Percentiles rank a stretch among this genome's conserved stretches.
These are phyloP conservation scores for Cryphonectria japonica DNA, from an alignment of 2,329 filamentous ascomycete genomes.

Conservation along the genomic window DNA sequence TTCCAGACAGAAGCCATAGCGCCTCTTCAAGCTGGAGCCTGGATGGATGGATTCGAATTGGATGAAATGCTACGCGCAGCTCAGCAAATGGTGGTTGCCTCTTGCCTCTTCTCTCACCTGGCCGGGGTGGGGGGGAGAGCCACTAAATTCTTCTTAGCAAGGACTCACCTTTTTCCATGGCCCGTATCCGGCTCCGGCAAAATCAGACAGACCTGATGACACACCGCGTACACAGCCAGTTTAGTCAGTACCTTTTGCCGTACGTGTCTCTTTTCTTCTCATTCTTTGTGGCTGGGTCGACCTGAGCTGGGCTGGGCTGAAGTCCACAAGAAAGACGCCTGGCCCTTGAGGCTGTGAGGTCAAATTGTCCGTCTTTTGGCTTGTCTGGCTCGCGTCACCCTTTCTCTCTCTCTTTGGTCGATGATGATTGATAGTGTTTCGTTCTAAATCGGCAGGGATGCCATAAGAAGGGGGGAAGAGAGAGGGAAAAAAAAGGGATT, in stretches of 20 bases:
- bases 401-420: conserved; percentile 3
- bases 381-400: background rate
- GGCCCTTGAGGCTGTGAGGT: conserved; percentile 5
- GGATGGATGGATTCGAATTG: background rate
- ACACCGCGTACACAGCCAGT: background rate
- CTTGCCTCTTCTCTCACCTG: background rate
- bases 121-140: background rate
- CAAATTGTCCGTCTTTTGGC: background rate
- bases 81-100: background rate
- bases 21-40: background rate
- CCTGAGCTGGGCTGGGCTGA: background rate
- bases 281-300: background rate
- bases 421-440: conserved; percentile 3
- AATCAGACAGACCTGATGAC: background rate
- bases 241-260: background rate
- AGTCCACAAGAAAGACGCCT: background rate
- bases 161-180: background rate
- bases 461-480: background rate
- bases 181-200: conserved; percentile 12
- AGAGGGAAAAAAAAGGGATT: background rate
- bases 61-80: conserved; percentile 7
- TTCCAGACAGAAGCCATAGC: background rate
- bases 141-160: background rate
- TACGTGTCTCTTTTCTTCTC: background rate
- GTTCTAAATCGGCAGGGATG: conserved; percentile 2